Conservation (phyloP, 2,329 filamentous ascomycete species). For the Colletotrichum orbiculare region DNA sequence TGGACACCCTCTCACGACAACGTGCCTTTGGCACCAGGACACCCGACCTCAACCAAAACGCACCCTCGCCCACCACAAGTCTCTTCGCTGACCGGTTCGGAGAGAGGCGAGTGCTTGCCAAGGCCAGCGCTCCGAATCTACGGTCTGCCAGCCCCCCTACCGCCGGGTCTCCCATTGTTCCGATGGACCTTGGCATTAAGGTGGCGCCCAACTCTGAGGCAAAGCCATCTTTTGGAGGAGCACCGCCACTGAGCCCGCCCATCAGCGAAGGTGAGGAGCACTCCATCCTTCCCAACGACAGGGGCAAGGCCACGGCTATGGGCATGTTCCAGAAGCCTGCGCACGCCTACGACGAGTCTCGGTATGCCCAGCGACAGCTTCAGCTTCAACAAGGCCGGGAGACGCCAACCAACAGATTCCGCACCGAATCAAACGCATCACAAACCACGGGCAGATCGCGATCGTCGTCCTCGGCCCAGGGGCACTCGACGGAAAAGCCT, state of each 20-base stretch:
- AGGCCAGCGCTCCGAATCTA: conserved; percentile 77
- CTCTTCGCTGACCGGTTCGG: conserved; percentile 59
- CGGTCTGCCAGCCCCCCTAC: conserved; percentile 64
- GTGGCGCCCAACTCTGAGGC: conserved; percentile 40
- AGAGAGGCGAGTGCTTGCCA: conserved; percentile 60
- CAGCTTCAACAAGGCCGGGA: conserved; percentile 83
- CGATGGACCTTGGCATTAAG: conserved; percentile 42
- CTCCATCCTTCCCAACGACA: conserved; percentile 75
- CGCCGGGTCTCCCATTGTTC: conserved; percentile 49
- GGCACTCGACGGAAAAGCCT: conserved; percentile 47
- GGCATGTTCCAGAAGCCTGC: conserved; percentile 75
- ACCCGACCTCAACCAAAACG: conserved; percentile 57
- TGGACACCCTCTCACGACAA: conserved; percentile 81
- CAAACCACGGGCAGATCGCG: conserved; percentile 54
- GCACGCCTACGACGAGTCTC: conserved; percentile 84
- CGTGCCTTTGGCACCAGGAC: conserved; percentile 63
- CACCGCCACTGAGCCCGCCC: conserved; percentile 61
- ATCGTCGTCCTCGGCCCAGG: conserved; percentile 58
- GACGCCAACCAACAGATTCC: conserved; percentile 61
- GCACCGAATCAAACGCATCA: conserved; percentile 58
- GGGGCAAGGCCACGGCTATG: conserved; percentile 82
- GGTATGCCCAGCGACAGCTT: conserved; percentile 83
- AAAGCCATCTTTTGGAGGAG: conserved; percentile 46
- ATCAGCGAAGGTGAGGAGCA: conserved; percentile 79
- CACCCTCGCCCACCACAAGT: conserved; percentile 58